phyloP scores from a whole-genome alignment of 129 eudicot species.

The Helianthus tuberosus region DNA sequence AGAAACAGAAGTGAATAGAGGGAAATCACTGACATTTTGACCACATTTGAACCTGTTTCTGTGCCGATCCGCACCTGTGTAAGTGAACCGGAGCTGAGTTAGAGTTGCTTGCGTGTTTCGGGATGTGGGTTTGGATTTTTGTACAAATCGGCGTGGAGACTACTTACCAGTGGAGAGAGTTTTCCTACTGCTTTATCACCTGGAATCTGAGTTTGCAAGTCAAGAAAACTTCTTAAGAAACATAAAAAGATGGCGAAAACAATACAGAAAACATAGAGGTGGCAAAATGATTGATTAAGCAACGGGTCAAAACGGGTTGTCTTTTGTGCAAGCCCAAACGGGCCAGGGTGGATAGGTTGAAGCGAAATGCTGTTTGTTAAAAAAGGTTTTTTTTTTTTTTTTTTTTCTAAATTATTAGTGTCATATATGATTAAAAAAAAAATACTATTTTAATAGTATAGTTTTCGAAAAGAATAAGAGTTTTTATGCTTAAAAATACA shows the following conservation, averaged over 20 bases:
- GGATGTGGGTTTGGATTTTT: constrained; percentile 7
- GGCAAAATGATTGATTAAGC: neutral
- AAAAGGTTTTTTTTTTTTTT: neutral
- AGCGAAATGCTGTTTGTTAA: neutral
- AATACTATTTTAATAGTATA: neutral
- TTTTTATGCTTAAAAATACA: neutral
- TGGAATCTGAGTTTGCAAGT: constrained; percentile 54
- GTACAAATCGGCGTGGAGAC: neutral
- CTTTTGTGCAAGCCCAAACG: neutral
- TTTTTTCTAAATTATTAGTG: neutral
- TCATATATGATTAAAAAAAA: neutral
- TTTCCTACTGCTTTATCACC: constrained; percentile 81
- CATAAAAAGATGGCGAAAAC: neutral
- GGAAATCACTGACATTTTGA: constrained; percentile 52
- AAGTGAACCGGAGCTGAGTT: neutral
- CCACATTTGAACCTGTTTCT: constrained; percentile 60
- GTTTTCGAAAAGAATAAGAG: neutral
- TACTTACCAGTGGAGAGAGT: constrained; percentile 82
- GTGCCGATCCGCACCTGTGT: constrained; percentile 79
- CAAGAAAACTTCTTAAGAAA: neutral
- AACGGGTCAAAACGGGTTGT: neutral
- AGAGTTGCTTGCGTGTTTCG: constrained; percentile 7
- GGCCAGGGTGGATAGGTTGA: constrained; percentile 2
- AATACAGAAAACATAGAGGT: neutral
- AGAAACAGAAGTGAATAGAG: constrained; percentile 57